A percentile compares a stretch with the other conserved stretches of the same genome.
Conservation (phyloP, 768 basidiomycete genomes). For the Pleurotus citrinopileatus region DNA sequence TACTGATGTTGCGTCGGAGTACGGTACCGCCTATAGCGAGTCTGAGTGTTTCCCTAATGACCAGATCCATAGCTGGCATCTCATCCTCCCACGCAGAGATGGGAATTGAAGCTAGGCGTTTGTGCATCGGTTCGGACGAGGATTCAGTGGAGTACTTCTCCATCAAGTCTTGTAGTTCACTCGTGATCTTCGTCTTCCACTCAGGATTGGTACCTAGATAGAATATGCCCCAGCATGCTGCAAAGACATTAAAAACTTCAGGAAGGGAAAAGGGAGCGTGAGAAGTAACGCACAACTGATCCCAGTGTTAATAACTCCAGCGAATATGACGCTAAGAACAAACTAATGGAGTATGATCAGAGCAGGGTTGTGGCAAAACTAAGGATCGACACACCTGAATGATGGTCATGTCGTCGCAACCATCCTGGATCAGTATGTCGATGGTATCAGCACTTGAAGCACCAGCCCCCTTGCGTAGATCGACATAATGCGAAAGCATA, state of each 20-base stretch:
- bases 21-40: constrained; percentile 24
- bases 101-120: constrained; percentile 31
- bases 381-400: constrained; percentile 12
- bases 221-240: constrained; percentile 36
- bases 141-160: constrained; percentile 22
- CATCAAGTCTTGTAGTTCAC: constrained; percentile 29
- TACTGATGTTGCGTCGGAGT: constrained; percentile 31
- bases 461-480: constrained; percentile 22
- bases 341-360: constrained; percentile 18
- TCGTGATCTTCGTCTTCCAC: constrained; percentile 29
- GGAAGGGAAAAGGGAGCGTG: too few species aligned
- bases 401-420: constrained; percentile 18
- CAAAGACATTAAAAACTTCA: neutral
- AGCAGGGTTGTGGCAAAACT: neutral
- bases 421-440: constrained; percentile 30
- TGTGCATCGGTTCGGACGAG: constrained; percentile 27
- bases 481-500: constrained; percentile 23
- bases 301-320: constrained; percentile 33
- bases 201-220: constrained; percentile 28
- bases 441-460: constrained; percentile 28
- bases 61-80: constrained; percentile 32
- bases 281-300: constrained; percentile 24
- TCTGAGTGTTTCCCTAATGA: constrained; percentile 38
- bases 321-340: constrained; percentile 31
- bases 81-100: constrained; percentile 37